Percentiles rank a stretch among this genome's conserved stretches.
phyloP scores from a whole-genome alignment of 1,284 basidiomycete genomes.

The Tylopilus orsonianus region DNA sequence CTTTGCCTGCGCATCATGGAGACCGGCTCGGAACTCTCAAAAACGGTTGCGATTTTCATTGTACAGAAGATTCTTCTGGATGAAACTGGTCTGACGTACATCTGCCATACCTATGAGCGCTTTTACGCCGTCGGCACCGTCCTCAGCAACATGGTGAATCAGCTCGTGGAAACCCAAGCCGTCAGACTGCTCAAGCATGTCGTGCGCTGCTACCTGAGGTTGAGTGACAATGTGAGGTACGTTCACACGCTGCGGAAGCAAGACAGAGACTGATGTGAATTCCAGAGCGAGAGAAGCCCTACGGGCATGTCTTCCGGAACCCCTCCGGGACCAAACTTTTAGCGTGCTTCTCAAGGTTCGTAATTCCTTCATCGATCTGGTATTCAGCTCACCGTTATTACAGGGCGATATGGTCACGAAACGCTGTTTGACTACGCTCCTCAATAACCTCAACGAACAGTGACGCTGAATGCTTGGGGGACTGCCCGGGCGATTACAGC shows the following conservation, averaged over 20 bases:
- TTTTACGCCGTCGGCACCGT: slow-evolving; percentile 99
- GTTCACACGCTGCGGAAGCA: slow-evolving; percentile 29
- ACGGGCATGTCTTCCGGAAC: slow-evolving; percentile 95
- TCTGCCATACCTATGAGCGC: slow-evolving; percentile 98
- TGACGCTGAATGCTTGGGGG: slow-evolving; percentile 15
- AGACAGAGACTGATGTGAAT: slow-evolving; percentile 13
- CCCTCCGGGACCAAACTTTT: slow-evolving; percentile 94
- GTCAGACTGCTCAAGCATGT: slow-evolving; percentile 97
- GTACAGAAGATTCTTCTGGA: slow-evolving; percentile 99
- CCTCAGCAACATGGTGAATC: slow-evolving; percentile 97
- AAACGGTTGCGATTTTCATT: slow-evolving; percentile 99
- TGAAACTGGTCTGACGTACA: slow-evolving; percentile 97
- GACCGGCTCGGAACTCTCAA: slow-evolving; percentile 97
- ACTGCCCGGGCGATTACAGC: not conserved
- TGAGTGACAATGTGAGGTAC: slow-evolving; percentile 94
- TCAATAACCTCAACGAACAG: slow-evolving; percentile 86
- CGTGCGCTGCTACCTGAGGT: slow-evolving; percentile 92
- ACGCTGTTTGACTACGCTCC: slow-evolving; percentile 91
- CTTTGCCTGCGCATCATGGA: slow-evolving; percentile 99
- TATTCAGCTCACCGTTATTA: slow-evolving; percentile 3
- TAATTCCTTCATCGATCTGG: not conserved
- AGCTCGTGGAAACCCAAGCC: slow-evolving; percentile 95
- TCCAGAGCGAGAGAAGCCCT: slow-evolving; percentile 91
- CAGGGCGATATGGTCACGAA: slow-evolving; percentile 96
- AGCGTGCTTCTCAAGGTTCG: slow-evolving; percentile 81